phyloP scores from a whole-genome alignment of 2,329 filamentous ascomycete species.

The Cladosporium sp. region DNA sequence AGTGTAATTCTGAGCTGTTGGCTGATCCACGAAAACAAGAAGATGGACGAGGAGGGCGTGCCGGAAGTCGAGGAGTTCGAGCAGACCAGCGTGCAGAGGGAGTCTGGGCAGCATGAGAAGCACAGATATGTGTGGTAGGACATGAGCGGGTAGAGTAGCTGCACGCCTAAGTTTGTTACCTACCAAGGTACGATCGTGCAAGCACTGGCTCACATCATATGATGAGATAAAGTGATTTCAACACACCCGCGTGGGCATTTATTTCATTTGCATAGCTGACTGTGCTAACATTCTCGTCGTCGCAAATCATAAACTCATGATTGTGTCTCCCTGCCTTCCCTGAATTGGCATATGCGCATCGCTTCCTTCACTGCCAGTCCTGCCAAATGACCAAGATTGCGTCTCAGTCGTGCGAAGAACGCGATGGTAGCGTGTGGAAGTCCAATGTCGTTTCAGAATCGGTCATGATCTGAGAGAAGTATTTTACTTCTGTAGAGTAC shows the following conservation, averaged over 20 bases:
- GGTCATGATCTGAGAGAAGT: neutral
- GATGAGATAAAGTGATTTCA: no score
- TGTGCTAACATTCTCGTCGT: slow-evolving; percentile 1
- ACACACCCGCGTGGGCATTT: neutral
- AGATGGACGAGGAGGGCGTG: slow-evolving; percentile 48
- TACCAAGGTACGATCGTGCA: no score
- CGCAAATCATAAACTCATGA: slow-evolving; percentile 3
- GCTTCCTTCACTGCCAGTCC: neutral
- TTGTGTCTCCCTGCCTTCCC: slow-evolving; percentile 4
- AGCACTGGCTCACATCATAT: neutral
- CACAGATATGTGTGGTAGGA: slow-evolving; percentile 22
- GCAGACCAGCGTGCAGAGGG: slow-evolving; percentile 18
- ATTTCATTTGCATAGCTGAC: neutral
- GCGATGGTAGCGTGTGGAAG: neutral
- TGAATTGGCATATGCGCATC: neutral
- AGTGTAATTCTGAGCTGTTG: slow-evolving; percentile 52
- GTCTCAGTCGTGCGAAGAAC: neutral
- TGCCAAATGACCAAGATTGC: neutral
- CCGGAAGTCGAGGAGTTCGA: slow-evolving; percentile 22
- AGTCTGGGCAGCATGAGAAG: slow-evolving; percentile 12
- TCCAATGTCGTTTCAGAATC: neutral
- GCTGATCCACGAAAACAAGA: slow-evolving; percentile 57
- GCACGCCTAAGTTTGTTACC: no score
- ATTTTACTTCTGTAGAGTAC: slow-evolving; percentile 7
- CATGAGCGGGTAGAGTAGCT: no score